phyloP scores from a whole-genome alignment of 2,329 filamentous ascomycete species.

The Alternaria panax region DNA sequence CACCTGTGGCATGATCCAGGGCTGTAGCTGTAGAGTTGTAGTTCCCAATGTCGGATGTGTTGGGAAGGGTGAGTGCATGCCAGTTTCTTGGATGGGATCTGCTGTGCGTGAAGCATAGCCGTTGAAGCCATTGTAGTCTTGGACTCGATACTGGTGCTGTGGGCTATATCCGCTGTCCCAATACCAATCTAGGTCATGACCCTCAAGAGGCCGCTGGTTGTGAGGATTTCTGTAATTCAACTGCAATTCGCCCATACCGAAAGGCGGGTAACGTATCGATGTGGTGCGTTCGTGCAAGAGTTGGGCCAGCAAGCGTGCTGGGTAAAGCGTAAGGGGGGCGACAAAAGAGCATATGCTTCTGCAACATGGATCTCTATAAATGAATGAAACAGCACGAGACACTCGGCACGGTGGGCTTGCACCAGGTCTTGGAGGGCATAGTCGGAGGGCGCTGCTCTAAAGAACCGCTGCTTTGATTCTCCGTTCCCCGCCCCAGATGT shows the following conservation, averaged over 20 bases:
- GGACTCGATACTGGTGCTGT: slow-evolving; percentile 50
- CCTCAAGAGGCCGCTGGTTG: slow-evolving; percentile 46
- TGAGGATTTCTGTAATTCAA: slow-evolving; percentile 52
- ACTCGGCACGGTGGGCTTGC: slow-evolving; percentile 41
- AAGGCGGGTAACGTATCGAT: slow-evolving; percentile 20
- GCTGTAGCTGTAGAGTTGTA: slow-evolving; percentile 51
- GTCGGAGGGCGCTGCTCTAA: slow-evolving; percentile 32
- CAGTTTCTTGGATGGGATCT: slow-evolving; percentile 49
- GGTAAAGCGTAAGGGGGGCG: slow-evolving; percentile 28
- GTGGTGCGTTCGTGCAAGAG: slow-evolving; percentile 32
- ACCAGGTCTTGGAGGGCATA: slow-evolving; percentile 48
- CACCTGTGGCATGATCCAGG: slow-evolving; percentile 50
- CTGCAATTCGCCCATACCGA: slow-evolving; percentile 51
- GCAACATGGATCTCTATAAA: slow-evolving; percentile 38
- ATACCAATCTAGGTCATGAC: slow-evolving; percentile 43
- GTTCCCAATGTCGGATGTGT: slow-evolving; percentile 40
- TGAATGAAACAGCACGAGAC: slow-evolving; percentile 40
- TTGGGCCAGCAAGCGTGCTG: slow-evolving; percentile 37
- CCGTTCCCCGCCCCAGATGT: too few species aligned
- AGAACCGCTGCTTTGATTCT: too few species aligned
- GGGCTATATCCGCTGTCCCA: slow-evolving; percentile 41
- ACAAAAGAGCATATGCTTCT: slow-evolving; percentile 45
- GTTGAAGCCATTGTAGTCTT: slow-evolving; percentile 51
- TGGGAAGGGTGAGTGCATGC: slow-evolving; percentile 50
- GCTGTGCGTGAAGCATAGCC: slow-evolving; percentile 49